Conservation (phyloP, 345 rosid species). For the Firmiana major region DNA sequence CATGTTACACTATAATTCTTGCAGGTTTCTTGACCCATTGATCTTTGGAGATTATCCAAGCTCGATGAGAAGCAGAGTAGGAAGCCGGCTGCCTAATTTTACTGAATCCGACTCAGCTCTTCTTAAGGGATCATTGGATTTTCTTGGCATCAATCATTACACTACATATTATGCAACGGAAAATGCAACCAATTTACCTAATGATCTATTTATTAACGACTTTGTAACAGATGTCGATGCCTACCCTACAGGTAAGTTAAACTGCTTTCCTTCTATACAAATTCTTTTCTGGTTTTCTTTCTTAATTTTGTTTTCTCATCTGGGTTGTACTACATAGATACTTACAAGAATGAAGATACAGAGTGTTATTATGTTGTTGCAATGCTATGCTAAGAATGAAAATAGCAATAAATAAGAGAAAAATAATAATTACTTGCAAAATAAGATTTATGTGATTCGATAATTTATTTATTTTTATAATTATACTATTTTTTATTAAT, state of each 20-base stretch:
- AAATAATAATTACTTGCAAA: too few species aligned
- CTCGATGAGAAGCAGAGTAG: constrained; percentile 75
- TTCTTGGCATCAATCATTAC: constrained; percentile 92
- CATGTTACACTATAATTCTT: neutral
- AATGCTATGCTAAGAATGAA: too few species aligned
- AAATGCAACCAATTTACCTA: constrained; percentile 29
- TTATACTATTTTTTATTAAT: too few species aligned
- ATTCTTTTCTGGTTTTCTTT: too few species aligned
- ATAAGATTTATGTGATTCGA: too few species aligned
- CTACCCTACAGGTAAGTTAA: constrained; percentile 63
- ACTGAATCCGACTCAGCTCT: constrained; percentile 54
- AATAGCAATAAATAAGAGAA: too few species aligned
- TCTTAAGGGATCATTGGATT: constrained; percentile 78
- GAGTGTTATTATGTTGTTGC: too few species aligned
- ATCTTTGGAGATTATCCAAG: constrained; percentile 81
- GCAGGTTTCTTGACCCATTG: constrained; percentile 86
- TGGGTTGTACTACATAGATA: neutral
- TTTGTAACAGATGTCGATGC: constrained; percentile 68
- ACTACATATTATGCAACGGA: constrained; percentile 68
- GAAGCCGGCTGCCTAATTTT: constrained; percentile 69
- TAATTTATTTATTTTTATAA: too few species aligned
- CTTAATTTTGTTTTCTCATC: neutral
- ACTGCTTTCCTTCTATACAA: neutral
- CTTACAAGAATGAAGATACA: neutral
- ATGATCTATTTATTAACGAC: constrained; percentile 47